phyloP scores from a whole-genome alignment of 2,329 filamentous ascomycete species.

The Cordyceps pruinosa region DNA sequence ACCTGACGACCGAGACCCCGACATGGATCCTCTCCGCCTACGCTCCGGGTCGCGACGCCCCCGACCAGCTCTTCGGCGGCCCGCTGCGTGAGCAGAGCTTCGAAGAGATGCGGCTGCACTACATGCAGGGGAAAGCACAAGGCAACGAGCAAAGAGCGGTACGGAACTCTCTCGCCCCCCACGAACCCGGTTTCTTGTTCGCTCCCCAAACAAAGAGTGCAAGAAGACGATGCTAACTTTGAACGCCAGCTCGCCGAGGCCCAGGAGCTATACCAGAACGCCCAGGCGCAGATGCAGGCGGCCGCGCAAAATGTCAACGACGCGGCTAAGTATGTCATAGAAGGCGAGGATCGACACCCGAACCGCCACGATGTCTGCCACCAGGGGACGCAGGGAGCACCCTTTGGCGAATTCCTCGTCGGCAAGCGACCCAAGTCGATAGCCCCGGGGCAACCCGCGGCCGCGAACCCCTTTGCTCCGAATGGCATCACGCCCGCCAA shows the following conservation, averaged over 20 bases:
- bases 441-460: constrained; percentile 18
- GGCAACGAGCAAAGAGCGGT: constrained; percentile 54
- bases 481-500: constrained; percentile 21
- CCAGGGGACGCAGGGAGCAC: constrained; percentile 36
- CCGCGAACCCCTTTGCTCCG: constrained; percentile 37
- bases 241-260: constrained; percentile 50
- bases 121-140: constrained; percentile 50
- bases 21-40: constrained; percentile 85
- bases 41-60: constrained; percentile 68
- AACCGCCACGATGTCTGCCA: constrained; percentile 63
- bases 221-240: constrained; percentile 16
- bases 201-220: not conserved
- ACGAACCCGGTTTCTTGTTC: not conserved
- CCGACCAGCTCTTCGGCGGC: constrained; percentile 78
- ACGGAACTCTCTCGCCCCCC: constrained; percentile 15
- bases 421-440: constrained; percentile 27
- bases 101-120: constrained; percentile 78
- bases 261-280: constrained; percentile 53
- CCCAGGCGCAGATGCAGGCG: constrained; percentile 65
- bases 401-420: constrained; percentile 38
- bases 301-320: constrained; percentile 62
- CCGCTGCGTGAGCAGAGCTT: constrained; percentile 73
- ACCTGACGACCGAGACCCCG: constrained; percentile 65
- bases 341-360: constrained; percentile 62
- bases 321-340: constrained; percentile 63